Evolutionary conservation across 805 yeast genomes (phyloP), one percentile per base, ranked within the genome.

Genomic region (Barnettozyma californica): DNA sequence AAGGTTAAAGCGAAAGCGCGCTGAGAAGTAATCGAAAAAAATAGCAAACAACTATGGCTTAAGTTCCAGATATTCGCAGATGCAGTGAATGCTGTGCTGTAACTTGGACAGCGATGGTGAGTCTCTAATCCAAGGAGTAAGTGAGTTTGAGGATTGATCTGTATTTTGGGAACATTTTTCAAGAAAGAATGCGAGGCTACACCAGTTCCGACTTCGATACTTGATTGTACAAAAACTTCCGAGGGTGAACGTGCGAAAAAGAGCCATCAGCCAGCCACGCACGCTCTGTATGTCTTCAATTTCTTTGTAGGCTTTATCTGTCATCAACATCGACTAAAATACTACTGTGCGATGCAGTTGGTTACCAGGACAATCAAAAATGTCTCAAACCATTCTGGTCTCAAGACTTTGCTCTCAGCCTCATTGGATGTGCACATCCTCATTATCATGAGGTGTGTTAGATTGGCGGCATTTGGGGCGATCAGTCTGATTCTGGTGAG

Each of bases 401-500:
- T 64, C 5, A 37, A 35, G n/a, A 56, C 63, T 5, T 50, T 64
- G 40, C 36, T 53, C 23, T 36, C 39, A 1, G 55, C 68, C 0
- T 59, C 67, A 7, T 21, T 52, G 26, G 70, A 67, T 48, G 61
- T 65, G 7, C 67, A 65, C 38, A 25, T 55, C 25, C 59, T 68
- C 8, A 54, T 67, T 27, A 41, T 55, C 18, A 61, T 62, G 36
- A 53, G 70, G 41, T 65, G 68, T 44, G 50, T 63, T 20, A 60
- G 72, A 16, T 49, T 68, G 53, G 50, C 64, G 13, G 71, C 66
- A n/a, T 68, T 64, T 55, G 72, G 74, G 26, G 67, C 66, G 43
- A 57, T 63, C n/a, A 58, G 68, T 23, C 51, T 63, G 45, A 60
- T 66, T n/a, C 47, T 78, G 39, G 80, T 75, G 3, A 59, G 74